Percentiles rank a stretch among this genome's conserved stretches.
Conservation (phyloP, 2,329 filamentous ascomycete species). For the Catunica adiposa region DNA sequence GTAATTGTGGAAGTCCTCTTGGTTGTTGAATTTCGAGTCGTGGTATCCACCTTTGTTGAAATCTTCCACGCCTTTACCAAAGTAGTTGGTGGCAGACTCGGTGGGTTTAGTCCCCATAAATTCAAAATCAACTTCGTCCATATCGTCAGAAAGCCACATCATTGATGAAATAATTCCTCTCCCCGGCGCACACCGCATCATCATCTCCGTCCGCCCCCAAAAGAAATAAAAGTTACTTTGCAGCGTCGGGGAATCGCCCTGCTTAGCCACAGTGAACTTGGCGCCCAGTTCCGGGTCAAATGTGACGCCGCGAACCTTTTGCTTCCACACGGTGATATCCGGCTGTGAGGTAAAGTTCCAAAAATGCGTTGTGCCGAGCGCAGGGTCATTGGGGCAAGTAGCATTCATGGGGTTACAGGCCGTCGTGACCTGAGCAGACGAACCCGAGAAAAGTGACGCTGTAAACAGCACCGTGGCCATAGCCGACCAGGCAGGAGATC, state of each 20-base stretch:
- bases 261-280: constrained; percentile 51
- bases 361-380: constrained; percentile 46
- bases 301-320: constrained; percentile 44
- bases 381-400: constrained; percentile 52
- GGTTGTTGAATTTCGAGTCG: constrained; percentile 34
- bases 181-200: constrained; percentile 60
- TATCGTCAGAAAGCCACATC: constrained; percentile 66
- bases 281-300: constrained; percentile 49
- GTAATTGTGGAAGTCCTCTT: constrained; percentile 55
- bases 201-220: constrained; percentile 63
- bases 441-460: constrained; percentile 21
- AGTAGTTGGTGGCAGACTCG: constrained; percentile 57
- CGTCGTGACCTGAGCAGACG: constrained; percentile 59
- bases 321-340: constrained; percentile 47
- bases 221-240: constrained; percentile 72
- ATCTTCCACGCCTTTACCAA: constrained; percentile 51
- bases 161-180: constrained; percentile 65
- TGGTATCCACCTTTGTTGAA: constrained; percentile 45
- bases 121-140: constrained; percentile 83
- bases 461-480: too few relatives aligned
- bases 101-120: constrained; percentile 52
- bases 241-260: constrained; percentile 63
- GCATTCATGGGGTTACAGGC: constrained; percentile 62
- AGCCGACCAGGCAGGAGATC: too few relatives aligned
- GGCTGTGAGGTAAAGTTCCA: constrained; percentile 50